Conservation (phyloP, 2,329 filamentous ascomycete species). For the Aspergillus unguis region DNA sequence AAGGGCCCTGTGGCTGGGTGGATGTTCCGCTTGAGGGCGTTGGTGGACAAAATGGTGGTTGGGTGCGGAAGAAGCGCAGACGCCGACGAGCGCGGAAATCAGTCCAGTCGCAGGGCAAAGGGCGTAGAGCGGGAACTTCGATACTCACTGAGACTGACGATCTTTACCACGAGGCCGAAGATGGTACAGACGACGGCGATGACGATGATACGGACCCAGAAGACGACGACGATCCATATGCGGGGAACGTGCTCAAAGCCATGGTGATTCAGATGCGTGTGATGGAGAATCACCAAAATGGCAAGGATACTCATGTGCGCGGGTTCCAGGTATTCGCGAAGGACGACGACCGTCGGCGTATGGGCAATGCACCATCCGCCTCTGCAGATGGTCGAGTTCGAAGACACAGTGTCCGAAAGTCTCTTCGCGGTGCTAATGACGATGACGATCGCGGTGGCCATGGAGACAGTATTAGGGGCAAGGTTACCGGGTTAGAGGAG, state of each 20-base stretch:
- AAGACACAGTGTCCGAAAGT: conserved; percentile 30
- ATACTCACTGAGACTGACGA: conserved; percentile 18
- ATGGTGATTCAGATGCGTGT: conserved; percentile 89
- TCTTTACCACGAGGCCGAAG: conserved; percentile 25
- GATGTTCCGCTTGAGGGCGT: conserved; percentile 70
- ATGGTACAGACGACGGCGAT: conserved; percentile 24
- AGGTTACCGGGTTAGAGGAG: conserved; percentile 37
- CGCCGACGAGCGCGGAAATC: conserved; percentile 11
- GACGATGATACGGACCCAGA: conserved; percentile 24
- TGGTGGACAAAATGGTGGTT: conserved; percentile 43
- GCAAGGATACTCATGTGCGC: conserved; percentile 96
- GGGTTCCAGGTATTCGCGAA: conserved; percentile 79
- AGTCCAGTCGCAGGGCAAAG: neutral
- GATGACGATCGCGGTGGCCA: conserved; percentile 17
- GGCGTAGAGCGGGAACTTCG: conserved; percentile 17
- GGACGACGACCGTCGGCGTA: conserved; percentile 38
- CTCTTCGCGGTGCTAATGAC: conserved; percentile 27
- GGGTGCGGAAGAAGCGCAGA: conserved; percentile 25
- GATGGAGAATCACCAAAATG: conserved; percentile 96
- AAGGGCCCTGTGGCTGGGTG: conserved; percentile 83
- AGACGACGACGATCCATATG: conserved; percentile 41
- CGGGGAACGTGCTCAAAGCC: conserved; percentile 73
- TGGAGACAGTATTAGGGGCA: conserved; percentile 26
- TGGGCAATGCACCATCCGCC: conserved; percentile 31
- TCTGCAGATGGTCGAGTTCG: conserved; percentile 31